phyloP scores from a whole-genome alignment of 2,329 filamentous ascomycete species.

The Exophiala mesophila region DNA sequence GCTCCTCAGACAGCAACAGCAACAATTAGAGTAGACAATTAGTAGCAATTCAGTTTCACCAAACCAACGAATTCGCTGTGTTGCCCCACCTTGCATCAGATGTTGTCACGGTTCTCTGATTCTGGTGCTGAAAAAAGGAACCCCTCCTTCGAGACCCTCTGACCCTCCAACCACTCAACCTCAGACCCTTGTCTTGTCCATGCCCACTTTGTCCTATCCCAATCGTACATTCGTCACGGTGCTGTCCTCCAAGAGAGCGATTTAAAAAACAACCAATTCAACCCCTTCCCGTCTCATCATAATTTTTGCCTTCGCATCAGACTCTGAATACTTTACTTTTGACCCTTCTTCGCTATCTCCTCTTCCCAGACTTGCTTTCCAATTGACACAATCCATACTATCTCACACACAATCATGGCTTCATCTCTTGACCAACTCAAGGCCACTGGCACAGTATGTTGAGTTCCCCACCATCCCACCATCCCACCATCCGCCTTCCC shows the following conservation, averaged over 20 bases:
- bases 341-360: not conserved
- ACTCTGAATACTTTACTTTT: no score
- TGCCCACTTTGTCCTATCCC: not conserved
- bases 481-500: not conserved
- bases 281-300: not conserved
- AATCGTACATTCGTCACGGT: not conserved
- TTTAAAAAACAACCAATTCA: conserved; percentile 2
- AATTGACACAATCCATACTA: conserved; percentile 1
- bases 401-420: conserved; percentile 56
- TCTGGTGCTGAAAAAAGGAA: not conserved
- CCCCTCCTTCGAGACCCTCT: not conserved
- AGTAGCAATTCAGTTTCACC: no score
- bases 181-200: no score
- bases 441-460: conserved; percentile 87
- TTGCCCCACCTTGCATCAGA: not conserved
- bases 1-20: no score
- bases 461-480: conserved; percentile 11
- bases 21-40: no score
- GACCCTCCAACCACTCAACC: no score
- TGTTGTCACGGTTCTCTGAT: no score
- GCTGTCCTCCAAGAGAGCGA: not conserved
- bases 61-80: not conserved
- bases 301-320: no score
- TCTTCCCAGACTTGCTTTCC: not conserved
- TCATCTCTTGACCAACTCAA: conserved; percentile 95